Conservation (phyloP, 306 rosid species). For the Hippophae tibetana region DNA sequence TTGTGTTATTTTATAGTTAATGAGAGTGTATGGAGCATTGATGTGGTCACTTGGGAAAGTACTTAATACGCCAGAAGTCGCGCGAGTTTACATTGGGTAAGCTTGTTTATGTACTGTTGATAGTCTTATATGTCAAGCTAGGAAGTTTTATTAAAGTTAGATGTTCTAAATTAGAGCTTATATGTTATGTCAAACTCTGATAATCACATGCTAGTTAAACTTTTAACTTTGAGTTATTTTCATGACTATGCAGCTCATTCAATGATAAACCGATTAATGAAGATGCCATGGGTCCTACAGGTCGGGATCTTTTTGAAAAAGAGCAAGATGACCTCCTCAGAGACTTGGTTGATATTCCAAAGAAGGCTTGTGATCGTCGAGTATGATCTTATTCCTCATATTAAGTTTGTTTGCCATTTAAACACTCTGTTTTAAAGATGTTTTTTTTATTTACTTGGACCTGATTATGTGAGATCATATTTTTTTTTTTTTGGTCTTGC, state of each 20-base stretch:
- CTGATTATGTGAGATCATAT: no score
- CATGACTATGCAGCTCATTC: slow-evolving; percentile 46
- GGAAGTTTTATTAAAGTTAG: no score
- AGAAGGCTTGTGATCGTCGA: slow-evolving; percentile 82
- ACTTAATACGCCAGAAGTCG: slow-evolving; percentile 77
- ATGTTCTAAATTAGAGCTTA: no score
- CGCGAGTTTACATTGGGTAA: slow-evolving; percentile 84
- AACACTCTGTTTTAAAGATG: background rate
- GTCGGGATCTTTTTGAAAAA: slow-evolving; percentile 66
- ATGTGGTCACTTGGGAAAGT: slow-evolving; percentile 98
- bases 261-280: slow-evolving; percentile 66
- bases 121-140: no score
- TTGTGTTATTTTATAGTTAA: slow-evolving; percentile 39
- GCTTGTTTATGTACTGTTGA: slow-evolving; percentile 4
- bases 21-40: slow-evolving; percentile 98
- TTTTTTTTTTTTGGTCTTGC: no score
- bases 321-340: slow-evolving; percentile 75
- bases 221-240: background rate
- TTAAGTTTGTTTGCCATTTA: background rate
- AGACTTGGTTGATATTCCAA: slow-evolving; percentile 76
- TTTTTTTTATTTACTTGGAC: background rate
- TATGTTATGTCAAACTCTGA: no score
- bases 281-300: slow-evolving; percentile 45
- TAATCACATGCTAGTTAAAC: background rate
- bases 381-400: slow-evolving; percentile 29